These are phyloP conservation scores for Trichoderma lentiforme DNA, from an alignment of 2,329 filamentous ascomycete genomes.

Conservation along the genomic window DNA sequence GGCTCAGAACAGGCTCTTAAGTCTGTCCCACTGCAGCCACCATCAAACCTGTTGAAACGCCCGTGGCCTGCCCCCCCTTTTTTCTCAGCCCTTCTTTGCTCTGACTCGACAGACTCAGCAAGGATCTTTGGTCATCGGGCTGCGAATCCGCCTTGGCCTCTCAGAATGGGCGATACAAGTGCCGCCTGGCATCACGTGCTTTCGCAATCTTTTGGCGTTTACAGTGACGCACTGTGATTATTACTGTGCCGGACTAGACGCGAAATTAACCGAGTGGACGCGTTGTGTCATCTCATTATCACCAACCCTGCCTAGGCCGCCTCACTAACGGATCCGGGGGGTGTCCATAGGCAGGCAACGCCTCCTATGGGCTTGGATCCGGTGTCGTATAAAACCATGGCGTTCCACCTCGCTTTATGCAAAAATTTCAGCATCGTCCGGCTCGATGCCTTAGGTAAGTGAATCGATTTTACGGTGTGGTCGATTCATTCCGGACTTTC, in stretches of 20 bases:
- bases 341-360: conserved; percentile 20
- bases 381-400: conserved; percentile 24
- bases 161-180: not conserved
- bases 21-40: conserved; percentile 15
- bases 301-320: conserved; percentile 17
- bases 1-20: not conserved
- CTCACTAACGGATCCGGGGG: conserved; percentile 23
- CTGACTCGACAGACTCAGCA: conserved; percentile 9
- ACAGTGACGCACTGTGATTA: not conserved
- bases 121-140: conserved; percentile 5
- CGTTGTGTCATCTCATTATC: conserved; percentile 19
- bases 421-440: conserved; percentile 20
- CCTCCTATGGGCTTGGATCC: not conserved
- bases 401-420: conserved; percentile 20
- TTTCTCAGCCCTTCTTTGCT: not conserved
- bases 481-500: conserved; percentile 19
- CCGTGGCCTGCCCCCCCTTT: not conserved
- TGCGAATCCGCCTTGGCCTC: not conserved
- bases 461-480: conserved; percentile 43
- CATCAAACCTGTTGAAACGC: conserved; percentile 5
- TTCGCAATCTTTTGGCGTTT: conserved; percentile 15
- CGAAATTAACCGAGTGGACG: conserved; percentile 18
- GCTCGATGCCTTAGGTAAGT: conserved; percentile 35
- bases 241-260: conserved; percentile 12
- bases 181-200: conserved; percentile 14